Percentiles rank a stretch among this genome's conserved stretches.
phyloP scores from a whole-genome alignment of 148 eudicot genomes.

The Rheum nobile region DNA sequence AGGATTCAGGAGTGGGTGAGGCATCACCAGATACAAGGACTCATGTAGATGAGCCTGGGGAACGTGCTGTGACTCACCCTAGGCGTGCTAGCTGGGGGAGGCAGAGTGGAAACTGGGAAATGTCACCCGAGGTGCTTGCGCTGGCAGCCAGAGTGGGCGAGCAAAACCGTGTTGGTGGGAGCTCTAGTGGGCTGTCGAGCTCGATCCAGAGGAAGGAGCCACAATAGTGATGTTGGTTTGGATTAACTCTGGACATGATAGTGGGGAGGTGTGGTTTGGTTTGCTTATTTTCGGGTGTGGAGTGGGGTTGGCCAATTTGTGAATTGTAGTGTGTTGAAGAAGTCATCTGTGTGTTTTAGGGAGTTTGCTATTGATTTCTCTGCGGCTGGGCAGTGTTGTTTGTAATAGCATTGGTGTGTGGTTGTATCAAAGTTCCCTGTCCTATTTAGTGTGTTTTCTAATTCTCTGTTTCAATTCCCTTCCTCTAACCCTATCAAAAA shows the following conservation, averaged over 20 bases:
- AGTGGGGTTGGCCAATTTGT: constrained; percentile 7
- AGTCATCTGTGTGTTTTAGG: background rate
- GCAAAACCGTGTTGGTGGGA: constrained; percentile 30
- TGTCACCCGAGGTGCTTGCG: constrained; percentile 91
- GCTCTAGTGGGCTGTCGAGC: background rate
- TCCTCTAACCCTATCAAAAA: background rate
- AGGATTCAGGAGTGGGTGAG: constrained; percentile 49
- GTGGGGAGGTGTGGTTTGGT: background rate
- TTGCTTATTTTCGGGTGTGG: background rate
- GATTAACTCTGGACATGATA: background rate
- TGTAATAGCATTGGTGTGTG: constrained; percentile 6
- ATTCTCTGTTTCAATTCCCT: background rate
- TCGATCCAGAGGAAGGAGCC: background rate
- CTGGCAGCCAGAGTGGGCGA: constrained; percentile 71
- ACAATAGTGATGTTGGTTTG: background rate
- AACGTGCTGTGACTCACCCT: constrained; percentile 60
- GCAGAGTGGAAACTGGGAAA: constrained; percentile 95
- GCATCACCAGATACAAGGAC: constrained; percentile 72
- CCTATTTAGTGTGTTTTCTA: background rate
- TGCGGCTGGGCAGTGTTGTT: background rate
- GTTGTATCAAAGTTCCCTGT: background rate
- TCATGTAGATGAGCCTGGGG: constrained; percentile 59
- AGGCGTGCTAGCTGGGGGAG: constrained; percentile 86
- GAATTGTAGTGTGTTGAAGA: constrained; percentile 3
- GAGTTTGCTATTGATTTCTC: background rate